Evolutionary conservation across 1,284 basidiomycete species (phyloP), one percentile per base, ranked within the genome.

Genomic region (Paramarasmius palmivorus): DNA sequence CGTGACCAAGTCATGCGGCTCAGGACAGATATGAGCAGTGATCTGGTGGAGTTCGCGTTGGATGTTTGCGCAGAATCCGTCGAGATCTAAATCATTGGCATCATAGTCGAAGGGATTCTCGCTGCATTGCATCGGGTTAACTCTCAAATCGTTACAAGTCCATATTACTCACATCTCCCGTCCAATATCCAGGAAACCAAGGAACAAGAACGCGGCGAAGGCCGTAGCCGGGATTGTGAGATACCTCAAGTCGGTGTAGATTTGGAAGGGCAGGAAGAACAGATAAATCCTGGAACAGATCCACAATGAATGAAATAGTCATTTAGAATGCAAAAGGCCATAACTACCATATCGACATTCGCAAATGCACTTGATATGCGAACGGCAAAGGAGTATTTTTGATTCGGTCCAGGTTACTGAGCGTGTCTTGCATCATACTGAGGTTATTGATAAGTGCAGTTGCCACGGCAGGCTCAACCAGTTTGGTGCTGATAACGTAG

Each of bases 61-160:
- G 59, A 88, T 78, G 19, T 73, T 63, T 15, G 80, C 71, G 65
- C 84, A 87, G 76, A 88, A 88, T 42, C 70, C 64, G 64, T 88
- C 86, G 29, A 88, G 74, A 64, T 87, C 83, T 44, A 88, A 74
- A 72, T 88, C 85, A 60, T 86, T 86, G 59, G 78, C 64, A 59
- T 86, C 85, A 61, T 86, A 87, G 60, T 82, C 80, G 73, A 86
- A 86, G 0, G 84, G 85, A 61, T 86, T 84, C 66, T 86, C 84
- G 60, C 82, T 84, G 60, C 14, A 41, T 15, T 29, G n/a, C 9
- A 54, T 32, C 37, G 39, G 47, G 32, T 23, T 12, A 40, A 45
- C 23, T 6, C 12, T 19, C 39, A 22, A 23, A 2, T 10, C 17
- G 42, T 38, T 25, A 14, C 23, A 17, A 35, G 45, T 40, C 29